Evolutionary conservation across 1,284 basidiomycete genomes (phyloP).

Genomic region (Cryptococcus sp.): DNA sequence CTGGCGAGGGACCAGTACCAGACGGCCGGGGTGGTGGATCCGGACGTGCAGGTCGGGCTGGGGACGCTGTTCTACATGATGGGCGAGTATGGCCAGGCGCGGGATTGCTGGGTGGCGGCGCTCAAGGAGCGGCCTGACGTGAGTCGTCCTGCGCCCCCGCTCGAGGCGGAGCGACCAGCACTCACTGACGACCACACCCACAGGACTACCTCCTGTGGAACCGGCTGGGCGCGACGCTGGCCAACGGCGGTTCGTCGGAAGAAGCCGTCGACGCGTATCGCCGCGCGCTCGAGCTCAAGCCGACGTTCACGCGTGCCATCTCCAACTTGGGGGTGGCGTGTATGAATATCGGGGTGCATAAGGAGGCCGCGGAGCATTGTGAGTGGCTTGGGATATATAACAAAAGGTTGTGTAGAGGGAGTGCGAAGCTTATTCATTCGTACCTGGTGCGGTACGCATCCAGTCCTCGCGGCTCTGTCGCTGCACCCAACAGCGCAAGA

Average conservation of each 20-base stretch:
- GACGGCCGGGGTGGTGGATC: slow-evolving; percentile 66
- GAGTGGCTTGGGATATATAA: no score
- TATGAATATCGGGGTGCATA: slow-evolving; percentile 88
- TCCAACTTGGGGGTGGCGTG: slow-evolving; percentile 98
- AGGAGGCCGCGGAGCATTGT: slow-evolving; percentile 93
- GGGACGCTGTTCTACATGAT: slow-evolving; percentile 88
- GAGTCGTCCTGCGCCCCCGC: slow-evolving; percentile 15
- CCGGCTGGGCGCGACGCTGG: slow-evolving; percentile 87
- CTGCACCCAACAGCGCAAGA: slow-evolving; percentile 58
- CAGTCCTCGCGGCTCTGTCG: slow-evolving; percentile 78
- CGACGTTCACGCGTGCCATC: slow-evolving; percentile 94
- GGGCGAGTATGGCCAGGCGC: slow-evolving; percentile 53
- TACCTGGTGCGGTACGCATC: neutral
- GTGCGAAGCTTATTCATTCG: no score
- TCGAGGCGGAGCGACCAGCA: neutral
- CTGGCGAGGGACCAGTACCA: slow-evolving; percentile 76
- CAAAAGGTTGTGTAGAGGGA: no score
- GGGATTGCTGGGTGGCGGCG: slow-evolving; percentile 86
- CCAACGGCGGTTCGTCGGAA: slow-evolving; percentile 92
- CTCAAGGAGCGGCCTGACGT: slow-evolving; percentile 70
- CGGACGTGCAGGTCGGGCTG: slow-evolving; percentile 89
- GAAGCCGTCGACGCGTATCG: slow-evolving; percentile 93
- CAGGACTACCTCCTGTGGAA: slow-evolving; percentile 97
- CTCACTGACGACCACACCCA: neutral
- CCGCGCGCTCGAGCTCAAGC: slow-evolving; percentile 86